A percentile compares a stretch with the other conserved stretches of the same genome.
Conservation (phyloP, 78 protist species). For the Dictyostelium capitatum region DNA sequence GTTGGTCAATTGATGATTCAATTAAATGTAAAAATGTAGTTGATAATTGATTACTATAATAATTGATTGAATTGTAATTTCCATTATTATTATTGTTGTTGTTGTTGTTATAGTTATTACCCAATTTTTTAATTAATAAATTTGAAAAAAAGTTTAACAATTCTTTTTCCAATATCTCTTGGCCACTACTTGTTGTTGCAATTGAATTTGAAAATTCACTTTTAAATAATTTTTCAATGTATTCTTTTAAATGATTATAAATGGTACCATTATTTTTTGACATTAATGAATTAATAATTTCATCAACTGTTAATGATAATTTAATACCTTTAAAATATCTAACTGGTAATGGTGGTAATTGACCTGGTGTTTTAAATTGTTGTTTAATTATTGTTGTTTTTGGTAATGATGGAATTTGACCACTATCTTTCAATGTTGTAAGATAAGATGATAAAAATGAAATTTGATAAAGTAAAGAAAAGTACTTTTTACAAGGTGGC, state of each 20-base stretch:
- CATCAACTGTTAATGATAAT: conserved; percentile 9
- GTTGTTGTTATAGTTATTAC: too few species aligned
- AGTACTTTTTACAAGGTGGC: conserved; percentile 35
- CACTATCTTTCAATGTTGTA: conserved; percentile 10
- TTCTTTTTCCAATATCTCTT: too few species aligned
- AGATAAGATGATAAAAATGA: conserved; percentile 34
- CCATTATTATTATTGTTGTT: too few species aligned
- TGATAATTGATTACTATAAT: neutral
- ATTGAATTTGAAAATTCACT: too few species aligned
- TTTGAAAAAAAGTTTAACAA: too few species aligned
- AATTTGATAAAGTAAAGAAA: conserved; percentile 8
- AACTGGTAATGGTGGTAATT: conserved; percentile 53
- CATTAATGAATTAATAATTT: neutral
- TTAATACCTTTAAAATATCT: conserved; percentile 15
- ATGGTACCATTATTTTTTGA: too few species aligned
- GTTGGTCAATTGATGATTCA: neutral
- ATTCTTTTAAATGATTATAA: too few species aligned
- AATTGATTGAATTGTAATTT: too few species aligned
- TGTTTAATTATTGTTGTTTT: neutral
- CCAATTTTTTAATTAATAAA: too few species aligned
- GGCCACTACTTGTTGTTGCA: too few species aligned
- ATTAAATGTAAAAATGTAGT: neutral
- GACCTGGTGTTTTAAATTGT: conserved; percentile 14
- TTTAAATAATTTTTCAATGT: too few species aligned
- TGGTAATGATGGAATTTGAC: conserved; percentile 18